Evolutionary conservation across 306 rosid genomes (phyloP), one percentile per base, ranked within the genome.

Genomic region (Castanea sativa): DNA sequence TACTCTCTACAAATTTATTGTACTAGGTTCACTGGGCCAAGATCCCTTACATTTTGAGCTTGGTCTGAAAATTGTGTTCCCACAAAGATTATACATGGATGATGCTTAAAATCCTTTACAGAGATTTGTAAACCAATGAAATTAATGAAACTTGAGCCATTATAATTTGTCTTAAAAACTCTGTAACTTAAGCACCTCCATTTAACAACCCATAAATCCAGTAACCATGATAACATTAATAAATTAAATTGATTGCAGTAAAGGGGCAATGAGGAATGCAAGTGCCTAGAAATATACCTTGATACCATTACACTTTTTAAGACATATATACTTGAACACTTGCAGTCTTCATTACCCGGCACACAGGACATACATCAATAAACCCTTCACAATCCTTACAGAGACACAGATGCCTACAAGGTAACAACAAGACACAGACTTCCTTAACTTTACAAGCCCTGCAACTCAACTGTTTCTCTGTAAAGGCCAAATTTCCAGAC

Each of bases 391-490:
- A 84, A 25, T 80, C 87, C 77, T 73, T 84, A 45, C 87, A 80
- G 55, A 80, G 72, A 80, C 84, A 55, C 68, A 84, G 83, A 71
- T 80, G 87, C 53, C 84, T 57, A 58, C 87, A 84, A 32, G 87
- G 84, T 58, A 84, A 25, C 79, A 80, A 51, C 55, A 84, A 57
- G 77, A 84, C 69, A 57, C 79, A 76, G 27, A 65, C 78, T 65
- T 77, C 82, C 55, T 69, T 80, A n/a, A 59, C 73, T 43, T 73
- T 68, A 61, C 84, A 84, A 57, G 77, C 73, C 79, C 76, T 76
- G 84, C 84, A 84, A 32, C 10, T 67, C 69, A 76, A 58, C 51
- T 69, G 82, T 30, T 58, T 64, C 69, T 73, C 68, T 0, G 30
- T 16, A 41, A 68, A 27, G 4, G 9, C 76, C 2, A 33, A 52